Percentiles rank a stretch among this genome's conserved stretches.
Conservation (phyloP, 1,284 basidiomycete genomes). For the Malassezia furfur region DNA sequence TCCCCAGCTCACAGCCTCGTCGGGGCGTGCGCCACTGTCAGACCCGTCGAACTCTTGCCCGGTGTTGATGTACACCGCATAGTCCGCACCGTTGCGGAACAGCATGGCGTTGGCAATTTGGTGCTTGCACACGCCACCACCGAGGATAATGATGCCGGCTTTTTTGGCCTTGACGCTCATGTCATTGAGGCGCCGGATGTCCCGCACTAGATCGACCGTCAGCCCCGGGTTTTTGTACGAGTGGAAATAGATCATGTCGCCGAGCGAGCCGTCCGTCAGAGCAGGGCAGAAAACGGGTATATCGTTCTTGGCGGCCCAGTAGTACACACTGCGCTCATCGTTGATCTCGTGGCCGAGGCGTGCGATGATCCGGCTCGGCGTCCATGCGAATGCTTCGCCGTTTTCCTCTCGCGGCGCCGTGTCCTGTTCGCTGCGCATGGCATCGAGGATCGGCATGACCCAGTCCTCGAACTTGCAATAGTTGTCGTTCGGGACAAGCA, state of each 20-base stretch:
- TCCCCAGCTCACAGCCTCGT: conserved; percentile 98
- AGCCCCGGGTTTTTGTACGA: conserved; percentile 67
- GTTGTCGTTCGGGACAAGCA: conserved; percentile 94
- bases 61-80: conserved; percentile 94
- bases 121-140: conserved; percentile 97
- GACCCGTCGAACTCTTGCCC: conserved; percentile 98
- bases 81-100: conserved; percentile 95
- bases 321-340: conserved; percentile 85
- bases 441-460: conserved; percentile 85
- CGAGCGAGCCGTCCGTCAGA: conserved; percentile 90
- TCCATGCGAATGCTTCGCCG: conserved; percentile 58
- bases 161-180: conserved; percentile 75
- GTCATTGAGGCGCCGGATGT: conserved; percentile 87
- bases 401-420: conserved; percentile 54
- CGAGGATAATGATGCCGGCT: conserved; percentile 96
- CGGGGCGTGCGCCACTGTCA: conserved; percentile 90
- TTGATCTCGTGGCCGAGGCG: conserved; percentile 90
- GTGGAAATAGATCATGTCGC: conserved; percentile 99
- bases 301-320: conserved; percentile 92
- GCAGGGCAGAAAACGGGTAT: conserved; percentile 99
- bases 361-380: conserved; percentile 83
- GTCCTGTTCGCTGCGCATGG: conserved; percentile 81
- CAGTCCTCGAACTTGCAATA: conserved; percentile 99
- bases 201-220: conserved; percentile 82
- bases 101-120: conserved; percentile 99